phyloP scores from a whole-genome alignment of 345 rosid species.

The Carallia pectinifolia region DNA sequence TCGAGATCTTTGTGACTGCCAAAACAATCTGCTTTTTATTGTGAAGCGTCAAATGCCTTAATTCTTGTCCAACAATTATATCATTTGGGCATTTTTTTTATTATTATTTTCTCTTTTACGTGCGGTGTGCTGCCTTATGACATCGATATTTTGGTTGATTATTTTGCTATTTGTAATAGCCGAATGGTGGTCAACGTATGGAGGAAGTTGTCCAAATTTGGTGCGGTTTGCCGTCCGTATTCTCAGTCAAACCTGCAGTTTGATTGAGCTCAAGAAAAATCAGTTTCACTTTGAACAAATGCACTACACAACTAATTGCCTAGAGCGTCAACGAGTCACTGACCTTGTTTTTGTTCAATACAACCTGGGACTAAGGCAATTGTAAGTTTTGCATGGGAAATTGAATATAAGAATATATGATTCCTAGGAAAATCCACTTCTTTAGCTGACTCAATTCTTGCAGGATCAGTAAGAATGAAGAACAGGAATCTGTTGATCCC shows the following conservation, averaged over 20 bases:
- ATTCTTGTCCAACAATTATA: background rate
- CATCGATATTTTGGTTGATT: background rate
- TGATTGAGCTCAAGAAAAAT: slow-evolving; percentile 39
- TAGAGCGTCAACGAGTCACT: slow-evolving; percentile 67
- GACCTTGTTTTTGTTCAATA: slow-evolving; percentile 74
- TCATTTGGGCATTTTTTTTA: background rate
- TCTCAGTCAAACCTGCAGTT: slow-evolving; percentile 78
- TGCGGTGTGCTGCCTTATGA: background rate
- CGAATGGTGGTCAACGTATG: slow-evolving; percentile 99
- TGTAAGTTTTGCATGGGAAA: slow-evolving; percentile 34
- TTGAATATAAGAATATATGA: background rate
- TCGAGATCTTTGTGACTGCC: background rate
- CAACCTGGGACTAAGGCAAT: slow-evolving; percentile 68
- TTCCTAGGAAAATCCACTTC: background rate
- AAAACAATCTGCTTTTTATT: background rate
- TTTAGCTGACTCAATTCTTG: slow-evolving; percentile 4
- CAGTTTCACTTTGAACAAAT: slow-evolving; percentile 39
- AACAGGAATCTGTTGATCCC: slow-evolving; percentile 17
- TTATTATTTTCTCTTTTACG: background rate
- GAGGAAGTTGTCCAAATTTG: slow-evolving; percentile 91
- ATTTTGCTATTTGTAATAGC: slow-evolving; percentile 37
- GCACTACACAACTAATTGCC: slow-evolving; percentile 54
- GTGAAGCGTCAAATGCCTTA: background rate
- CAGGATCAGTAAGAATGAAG: slow-evolving; percentile 13
- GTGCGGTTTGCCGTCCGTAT: slow-evolving; percentile 69